Percentiles rank a stretch among this genome's conserved stretches.
Conservation (phyloP, 495 filamentous ascomycete species). For the Podospora didyma region DNA sequence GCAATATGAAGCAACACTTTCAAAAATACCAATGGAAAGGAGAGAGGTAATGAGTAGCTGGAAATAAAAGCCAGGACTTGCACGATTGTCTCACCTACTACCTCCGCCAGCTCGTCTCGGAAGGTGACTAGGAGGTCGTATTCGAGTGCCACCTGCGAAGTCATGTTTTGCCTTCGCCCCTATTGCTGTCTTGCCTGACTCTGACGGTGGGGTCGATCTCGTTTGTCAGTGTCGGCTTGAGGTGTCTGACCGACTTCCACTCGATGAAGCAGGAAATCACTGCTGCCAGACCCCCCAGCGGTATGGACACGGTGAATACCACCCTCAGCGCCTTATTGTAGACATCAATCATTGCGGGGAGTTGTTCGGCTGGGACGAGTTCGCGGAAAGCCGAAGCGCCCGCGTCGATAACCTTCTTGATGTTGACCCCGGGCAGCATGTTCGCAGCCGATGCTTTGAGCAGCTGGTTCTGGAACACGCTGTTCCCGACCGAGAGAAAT, state of each 20-base stretch:
- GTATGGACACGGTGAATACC: constrained; percentile 28
- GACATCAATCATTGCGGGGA: constrained; percentile 24
- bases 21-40: too few relatives aligned
- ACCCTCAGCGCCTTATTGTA: constrained; percentile 30
- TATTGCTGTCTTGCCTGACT: not conserved
- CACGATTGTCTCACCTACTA: too few relatives aligned
- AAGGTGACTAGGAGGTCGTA: too few relatives aligned
- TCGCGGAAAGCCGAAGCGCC: constrained; percentile 49
- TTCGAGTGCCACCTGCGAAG: too few relatives aligned
- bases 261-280: constrained; percentile 41
- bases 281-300: constrained; percentile 34
- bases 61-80: too few relatives aligned
- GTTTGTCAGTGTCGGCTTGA: not conserved
- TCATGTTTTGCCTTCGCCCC: not conserved
- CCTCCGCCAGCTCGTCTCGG: too few relatives aligned
- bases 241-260: constrained; percentile 46
- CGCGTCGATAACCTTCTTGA: constrained; percentile 28
- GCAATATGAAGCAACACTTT: too few relatives aligned
- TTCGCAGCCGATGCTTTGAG: constrained; percentile 27
- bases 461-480: constrained; percentile 53
- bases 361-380: constrained; percentile 23
- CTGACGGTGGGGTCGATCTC: too few relatives aligned
- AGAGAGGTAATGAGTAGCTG: too few relatives aligned
- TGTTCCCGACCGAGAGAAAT: constrained; percentile 59
- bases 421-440: constrained; percentile 23